phyloP scores from a whole-genome alignment of 306 rosid species.

The Castanopsis chinensis region DNA sequence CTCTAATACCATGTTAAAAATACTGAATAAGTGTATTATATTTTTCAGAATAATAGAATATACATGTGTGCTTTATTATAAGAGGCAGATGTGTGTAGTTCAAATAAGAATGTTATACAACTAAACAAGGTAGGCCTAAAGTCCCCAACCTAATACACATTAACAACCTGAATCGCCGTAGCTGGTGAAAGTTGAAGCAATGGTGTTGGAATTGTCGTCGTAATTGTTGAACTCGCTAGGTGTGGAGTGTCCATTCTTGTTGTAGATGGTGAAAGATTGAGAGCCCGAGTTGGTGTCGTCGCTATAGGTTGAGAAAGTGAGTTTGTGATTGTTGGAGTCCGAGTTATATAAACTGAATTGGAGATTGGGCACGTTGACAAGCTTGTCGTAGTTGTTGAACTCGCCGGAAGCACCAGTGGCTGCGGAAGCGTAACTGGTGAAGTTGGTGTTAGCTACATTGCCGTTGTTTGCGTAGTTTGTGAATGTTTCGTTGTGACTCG shows the following conservation, averaged over 20 bases:
- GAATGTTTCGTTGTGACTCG: constrained; percentile 49
- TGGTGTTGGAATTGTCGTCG: constrained; percentile 51
- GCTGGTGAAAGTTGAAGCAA: constrained; percentile 58
- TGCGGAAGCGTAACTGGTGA: constrained; percentile 51
- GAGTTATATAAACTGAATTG: constrained; percentile 64
- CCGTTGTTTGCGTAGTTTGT: constrained; percentile 61
- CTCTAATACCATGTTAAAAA: too few relatives aligned
- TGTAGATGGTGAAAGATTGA: constrained; percentile 60
- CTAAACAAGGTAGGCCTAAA: too few relatives aligned
- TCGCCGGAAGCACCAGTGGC: constrained; percentile 48
- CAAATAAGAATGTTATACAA: too few relatives aligned
- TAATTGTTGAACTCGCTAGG: constrained; percentile 60
- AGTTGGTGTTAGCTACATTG: constrained; percentile 61
- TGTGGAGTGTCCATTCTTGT: constrained; percentile 51
- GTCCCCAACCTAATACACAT: too few relatives aligned
- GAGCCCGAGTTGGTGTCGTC: constrained; percentile 77
- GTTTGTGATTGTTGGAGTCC: constrained; percentile 46
- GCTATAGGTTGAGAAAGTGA: constrained; percentile 63
- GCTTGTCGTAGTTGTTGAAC: constrained; percentile 58
- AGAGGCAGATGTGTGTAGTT: too few relatives aligned
- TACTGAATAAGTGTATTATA: too few relatives aligned
- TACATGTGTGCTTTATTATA: too few relatives aligned
- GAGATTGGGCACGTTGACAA: constrained; percentile 79
- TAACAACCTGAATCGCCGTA: constrained; percentile 51
- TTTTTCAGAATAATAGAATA: too few relatives aligned